Percentiles rank a stretch among this genome's conserved stretches.
Conservation (phyloP, 2,329 filamentous ascomycete genomes). For the Cladosporium sphaerospermum region DNA sequence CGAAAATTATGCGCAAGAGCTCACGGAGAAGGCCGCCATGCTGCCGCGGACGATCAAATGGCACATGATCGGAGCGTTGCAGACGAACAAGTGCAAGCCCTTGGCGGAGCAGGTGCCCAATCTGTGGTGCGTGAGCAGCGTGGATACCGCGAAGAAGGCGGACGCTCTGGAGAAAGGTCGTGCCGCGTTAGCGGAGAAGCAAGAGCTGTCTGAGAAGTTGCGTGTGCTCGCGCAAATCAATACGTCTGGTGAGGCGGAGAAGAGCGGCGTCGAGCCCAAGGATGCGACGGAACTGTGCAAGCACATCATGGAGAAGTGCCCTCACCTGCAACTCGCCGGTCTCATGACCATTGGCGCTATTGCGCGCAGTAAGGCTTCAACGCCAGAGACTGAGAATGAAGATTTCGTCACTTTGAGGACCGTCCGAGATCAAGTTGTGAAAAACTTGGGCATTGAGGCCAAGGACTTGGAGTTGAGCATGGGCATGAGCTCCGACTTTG, state of each 20-base stretch:
- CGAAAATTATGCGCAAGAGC: constrained; percentile 83
- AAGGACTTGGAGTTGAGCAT: constrained; percentile 81
- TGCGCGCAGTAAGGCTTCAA: constrained; percentile 67
- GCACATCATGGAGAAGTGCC: constrained; percentile 64
- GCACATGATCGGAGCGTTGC: constrained; percentile 95
- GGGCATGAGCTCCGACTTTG: constrained; percentile 98
- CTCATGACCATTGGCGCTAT: constrained; percentile 98
- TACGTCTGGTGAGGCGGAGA: constrained; percentile 79
- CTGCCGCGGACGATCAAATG: constrained; percentile 73
- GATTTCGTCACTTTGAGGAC: constrained; percentile 69
- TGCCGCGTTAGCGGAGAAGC: constrained; percentile 46
- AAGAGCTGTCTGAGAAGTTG: constrained; percentile 40
- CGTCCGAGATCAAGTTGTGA: constrained; percentile 63
- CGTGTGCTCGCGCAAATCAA: constrained; percentile 90
- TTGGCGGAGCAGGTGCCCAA: constrained; percentile 79
- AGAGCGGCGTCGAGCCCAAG: constrained; percentile 72
- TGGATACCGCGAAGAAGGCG: constrained; percentile 85
- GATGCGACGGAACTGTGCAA: constrained; percentile 58
- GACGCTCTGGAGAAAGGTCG: constrained; percentile 72
- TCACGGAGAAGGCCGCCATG: constrained; percentile 75
- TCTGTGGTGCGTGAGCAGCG: constrained; percentile 83
- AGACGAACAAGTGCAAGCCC: constrained; percentile 87
- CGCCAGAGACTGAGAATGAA: constrained; percentile 76
- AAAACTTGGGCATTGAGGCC: constrained; percentile 51
- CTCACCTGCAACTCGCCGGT: constrained; percentile 67